phyloP scores from a whole-genome alignment of 805 yeast species.

The Cyberlindnera maclurae region DNA sequence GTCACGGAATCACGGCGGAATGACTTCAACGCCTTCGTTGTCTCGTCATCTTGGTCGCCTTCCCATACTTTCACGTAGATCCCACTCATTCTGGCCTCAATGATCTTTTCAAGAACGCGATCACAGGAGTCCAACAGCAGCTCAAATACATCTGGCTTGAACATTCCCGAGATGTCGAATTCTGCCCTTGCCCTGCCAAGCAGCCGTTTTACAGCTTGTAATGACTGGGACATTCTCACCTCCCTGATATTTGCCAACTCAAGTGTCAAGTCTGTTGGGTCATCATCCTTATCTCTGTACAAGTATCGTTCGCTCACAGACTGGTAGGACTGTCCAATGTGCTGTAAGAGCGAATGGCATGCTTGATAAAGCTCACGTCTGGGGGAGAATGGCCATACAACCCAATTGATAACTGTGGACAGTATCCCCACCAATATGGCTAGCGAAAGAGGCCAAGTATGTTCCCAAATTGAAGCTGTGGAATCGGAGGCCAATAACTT shows the following conservation, averaged over 20 bases:
- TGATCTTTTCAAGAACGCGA: constrained; percentile 32
- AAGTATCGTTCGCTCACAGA: constrained; percentile 40
- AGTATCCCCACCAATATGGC: constrained; percentile 32
- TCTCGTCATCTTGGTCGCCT: constrained; percentile 30
- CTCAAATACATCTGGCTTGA: constrained; percentile 27
- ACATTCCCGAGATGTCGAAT: constrained; percentile 28
- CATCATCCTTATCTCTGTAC: constrained; percentile 40
- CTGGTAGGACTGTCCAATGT: constrained; percentile 40
- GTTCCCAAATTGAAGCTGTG: constrained; percentile 25
- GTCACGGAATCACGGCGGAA: constrained; percentile 42
- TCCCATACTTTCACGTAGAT: constrained; percentile 40
- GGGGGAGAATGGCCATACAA: constrained; percentile 43
- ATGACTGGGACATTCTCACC: constrained; percentile 38
- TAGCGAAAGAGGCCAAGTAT: constrained; percentile 34
- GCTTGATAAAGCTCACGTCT: constrained; percentile 34
- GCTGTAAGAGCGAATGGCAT: constrained; percentile 31
- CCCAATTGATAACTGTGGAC: constrained; percentile 35
- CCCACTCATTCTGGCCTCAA: constrained; percentile 45
- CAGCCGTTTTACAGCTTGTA: constrained; percentile 32
- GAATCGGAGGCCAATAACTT: constrained; percentile 1
- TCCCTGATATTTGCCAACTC: constrained; percentile 40
- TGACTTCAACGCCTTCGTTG: constrained; percentile 33
- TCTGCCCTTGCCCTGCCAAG: constrained; percentile 31
- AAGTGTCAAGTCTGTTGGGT: constrained; percentile 37
- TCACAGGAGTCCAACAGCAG: constrained; percentile 32